Conservation (phyloP, 1,284 basidiomycete species). For the Leucoagaricus sp. region DNA sequence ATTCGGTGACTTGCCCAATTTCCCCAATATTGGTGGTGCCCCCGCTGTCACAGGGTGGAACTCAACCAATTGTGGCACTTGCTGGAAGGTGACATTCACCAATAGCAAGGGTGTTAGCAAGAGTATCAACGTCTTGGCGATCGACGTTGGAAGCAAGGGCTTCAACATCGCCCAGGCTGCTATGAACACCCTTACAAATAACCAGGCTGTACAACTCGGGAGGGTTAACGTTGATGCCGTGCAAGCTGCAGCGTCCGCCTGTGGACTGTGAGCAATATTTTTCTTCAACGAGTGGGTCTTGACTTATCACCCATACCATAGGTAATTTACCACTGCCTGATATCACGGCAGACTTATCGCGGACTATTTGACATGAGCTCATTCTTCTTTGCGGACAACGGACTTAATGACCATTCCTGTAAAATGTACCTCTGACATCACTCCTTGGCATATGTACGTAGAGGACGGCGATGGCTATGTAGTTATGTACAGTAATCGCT, state of each 20-base stretch:
- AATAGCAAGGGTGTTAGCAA: slow-evolving; percentile 30
- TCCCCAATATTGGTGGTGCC: slow-evolving; percentile 48
- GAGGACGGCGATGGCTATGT: background rate
- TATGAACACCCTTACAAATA: slow-evolving; percentile 44
- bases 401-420: background rate
- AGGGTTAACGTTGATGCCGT: slow-evolving; percentile 37
- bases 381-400: background rate
- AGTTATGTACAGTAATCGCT: no score
- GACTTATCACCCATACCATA: background rate
- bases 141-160: slow-evolving; percentile 39
- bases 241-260: slow-evolving; percentile 37
- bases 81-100: slow-evolving; percentile 47
- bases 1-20: slow-evolving; percentile 41
- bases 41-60: slow-evolving; percentile 44
- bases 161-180: slow-evolving; percentile 44
- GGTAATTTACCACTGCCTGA: background rate
- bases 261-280: slow-evolving; percentile 34
- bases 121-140: slow-evolving; percentile 39
- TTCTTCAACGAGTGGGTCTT: background rate
- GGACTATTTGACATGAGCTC: background rate
- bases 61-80: slow-evolving; percentile 48
- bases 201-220: slow-evolving; percentile 38
- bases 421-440: background rate
- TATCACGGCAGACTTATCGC: background rate
- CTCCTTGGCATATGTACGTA: background rate